phyloP scores from a whole-genome alignment of 2,329 filamentous ascomycete species.

The Lasiodiplodia sp. region DNA sequence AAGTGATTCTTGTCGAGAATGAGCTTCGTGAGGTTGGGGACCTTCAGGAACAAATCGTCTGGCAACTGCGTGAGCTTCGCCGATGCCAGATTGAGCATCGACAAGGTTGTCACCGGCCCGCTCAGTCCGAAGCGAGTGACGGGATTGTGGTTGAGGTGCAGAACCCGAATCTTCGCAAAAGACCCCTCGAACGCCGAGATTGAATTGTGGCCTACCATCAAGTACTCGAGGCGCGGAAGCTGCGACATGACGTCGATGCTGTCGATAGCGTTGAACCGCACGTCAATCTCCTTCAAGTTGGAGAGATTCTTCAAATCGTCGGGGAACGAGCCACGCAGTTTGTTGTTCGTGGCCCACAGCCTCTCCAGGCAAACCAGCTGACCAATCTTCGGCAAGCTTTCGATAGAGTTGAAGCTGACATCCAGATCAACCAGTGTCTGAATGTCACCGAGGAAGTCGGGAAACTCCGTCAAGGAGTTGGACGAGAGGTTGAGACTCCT shows the following conservation, averaged over 20 bases:
- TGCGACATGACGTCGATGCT: conserved; percentile 87
- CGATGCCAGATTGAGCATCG: conserved; percentile 86
- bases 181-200: conserved; percentile 88
- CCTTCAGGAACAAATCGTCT: conserved; percentile 85
- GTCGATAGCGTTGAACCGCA: conserved; percentile 89
- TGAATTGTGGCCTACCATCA: conserved; percentile 90
- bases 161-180: conserved; percentile 82
- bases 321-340: conserved; percentile 77
- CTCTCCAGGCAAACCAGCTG: conserved; percentile 81
- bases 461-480: conserved; percentile 87
- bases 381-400: conserved; percentile 79
- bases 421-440: conserved; percentile 89
- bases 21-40: conserved; percentile 85
- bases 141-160: conserved; percentile 93
- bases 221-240: conserved; percentile 84
- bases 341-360: conserved; percentile 95
- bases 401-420: conserved; percentile 94
- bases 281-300: conserved; percentile 87
- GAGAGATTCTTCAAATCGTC: conserved; percentile 73
- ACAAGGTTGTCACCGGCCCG: conserved; percentile 78
- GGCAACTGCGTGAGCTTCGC: conserved; percentile 88
- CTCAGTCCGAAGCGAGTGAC: conserved; percentile 91
- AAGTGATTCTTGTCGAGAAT: conserved; percentile 96
- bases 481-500: conserved; percentile 91
- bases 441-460: conserved; percentile 82